Conservation (phyloP, 192 early-diverging fungal species). For the Backusella circina region DNA sequence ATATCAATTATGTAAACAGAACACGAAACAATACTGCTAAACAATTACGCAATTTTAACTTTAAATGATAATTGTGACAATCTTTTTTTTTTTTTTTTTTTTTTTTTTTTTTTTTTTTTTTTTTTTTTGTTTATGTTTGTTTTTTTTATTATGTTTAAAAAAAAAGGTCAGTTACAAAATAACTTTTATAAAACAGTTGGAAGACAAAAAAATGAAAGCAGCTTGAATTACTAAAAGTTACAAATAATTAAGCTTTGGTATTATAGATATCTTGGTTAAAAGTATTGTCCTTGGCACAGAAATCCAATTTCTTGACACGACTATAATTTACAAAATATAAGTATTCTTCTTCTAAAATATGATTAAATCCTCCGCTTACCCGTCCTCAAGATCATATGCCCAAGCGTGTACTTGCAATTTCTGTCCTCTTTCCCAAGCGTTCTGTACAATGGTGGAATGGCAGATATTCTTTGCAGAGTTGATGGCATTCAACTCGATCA, state of each 20-base stretch:
- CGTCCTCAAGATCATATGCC: slow-evolving; percentile 64
- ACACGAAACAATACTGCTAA: background rate
- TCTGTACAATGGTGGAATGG: slow-evolving; percentile 73
- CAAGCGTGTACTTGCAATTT: slow-evolving; percentile 71
- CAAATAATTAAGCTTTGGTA: background rate
- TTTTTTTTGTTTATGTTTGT: background rate
- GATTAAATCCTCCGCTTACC: slow-evolving; percentile 10
- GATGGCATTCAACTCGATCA: slow-evolving; percentile 77
- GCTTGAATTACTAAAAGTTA: background rate
- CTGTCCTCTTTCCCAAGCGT: slow-evolving; percentile 76
- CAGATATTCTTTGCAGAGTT: slow-evolving; percentile 66
- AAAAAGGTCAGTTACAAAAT: background rate
- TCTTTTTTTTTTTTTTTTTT: background rate
- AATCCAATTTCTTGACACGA: background rate
- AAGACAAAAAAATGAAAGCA: background rate
- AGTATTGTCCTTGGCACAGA: background rate
- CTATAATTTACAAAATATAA: background rate
- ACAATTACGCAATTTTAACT: background rate
- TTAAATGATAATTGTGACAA: background rate
- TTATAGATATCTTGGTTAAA: background rate
- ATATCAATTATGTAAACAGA: background rate
- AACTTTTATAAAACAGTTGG: background rate
- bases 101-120: background rate
- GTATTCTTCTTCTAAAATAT: background rate
- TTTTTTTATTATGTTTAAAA: background rate